Conservation (phyloP, 2,329 filamentous ascomycete species). For the Ampelomyces quisqualis region DNA sequence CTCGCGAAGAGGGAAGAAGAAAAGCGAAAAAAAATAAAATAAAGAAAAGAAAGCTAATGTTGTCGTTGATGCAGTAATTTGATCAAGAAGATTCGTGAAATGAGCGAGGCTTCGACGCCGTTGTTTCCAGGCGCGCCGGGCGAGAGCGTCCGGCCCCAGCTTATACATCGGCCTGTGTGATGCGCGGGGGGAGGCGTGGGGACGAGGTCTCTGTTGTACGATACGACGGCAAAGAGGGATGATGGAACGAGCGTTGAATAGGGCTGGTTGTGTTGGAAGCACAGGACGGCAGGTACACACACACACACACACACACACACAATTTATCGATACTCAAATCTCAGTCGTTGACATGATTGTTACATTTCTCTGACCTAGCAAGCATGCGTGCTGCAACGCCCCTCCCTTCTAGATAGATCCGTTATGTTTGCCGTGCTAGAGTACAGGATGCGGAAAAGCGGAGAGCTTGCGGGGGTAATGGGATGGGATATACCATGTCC, state of each 20-base stretch:
- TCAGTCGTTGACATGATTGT: constrained; percentile 14
- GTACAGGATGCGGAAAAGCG: constrained; percentile 28
- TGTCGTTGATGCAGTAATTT: constrained; percentile 39
- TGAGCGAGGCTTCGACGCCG: constrained; percentile 38
- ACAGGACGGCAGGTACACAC: no score
- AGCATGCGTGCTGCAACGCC: constrained; percentile 21
- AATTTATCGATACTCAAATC: no score
- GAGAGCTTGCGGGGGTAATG: constrained; percentile 22
- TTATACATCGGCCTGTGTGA: constrained; percentile 16
- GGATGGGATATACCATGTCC: constrained; percentile 8
- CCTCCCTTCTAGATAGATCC: constrained; percentile 24
- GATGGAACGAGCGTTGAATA: no score
- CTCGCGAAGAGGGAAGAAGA: no score
- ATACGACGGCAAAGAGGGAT: no score
- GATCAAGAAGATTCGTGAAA: constrained; percentile 50
- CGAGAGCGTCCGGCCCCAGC: constrained; percentile 4
- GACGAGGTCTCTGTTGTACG: no score
- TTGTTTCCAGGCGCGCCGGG: constrained; percentile 24
- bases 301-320: no score
- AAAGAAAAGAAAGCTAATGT: no score
- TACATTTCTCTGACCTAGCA: constrained; percentile 20
- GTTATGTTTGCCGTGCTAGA: constrained; percentile 27
- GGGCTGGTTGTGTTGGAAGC: no score
- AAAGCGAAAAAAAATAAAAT: no score
- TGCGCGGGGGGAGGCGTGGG: no score